Evolutionary conservation across 768 basidiomycete species (phyloP), one percentile per base, ranked within the genome.

Genomic region (Tulasnella sp.): DNA sequence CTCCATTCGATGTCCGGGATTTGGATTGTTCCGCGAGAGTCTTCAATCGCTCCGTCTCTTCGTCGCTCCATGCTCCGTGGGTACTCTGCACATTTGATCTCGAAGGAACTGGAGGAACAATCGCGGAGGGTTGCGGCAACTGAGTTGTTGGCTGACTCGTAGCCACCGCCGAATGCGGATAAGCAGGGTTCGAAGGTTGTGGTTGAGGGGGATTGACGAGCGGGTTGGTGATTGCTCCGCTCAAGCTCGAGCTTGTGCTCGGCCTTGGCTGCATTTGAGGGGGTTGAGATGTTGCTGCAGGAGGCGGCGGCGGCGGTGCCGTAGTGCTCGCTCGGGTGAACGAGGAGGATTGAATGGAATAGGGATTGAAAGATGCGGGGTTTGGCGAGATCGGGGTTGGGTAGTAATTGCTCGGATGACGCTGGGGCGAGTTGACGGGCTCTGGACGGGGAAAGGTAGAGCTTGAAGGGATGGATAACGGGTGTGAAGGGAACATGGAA

Each of bases 1-100:
- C 92, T 18, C 91, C 90, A 77, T 88, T 87, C 69, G 83, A 82
- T 58, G 84, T 84, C 6, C 88, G 84, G 22, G 84, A 87, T 42
- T 83, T 89, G 84, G 91, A 91, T 77, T 93, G 90, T 81, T 94
- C 94, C 0, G 92, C 91, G 31, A 95, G 84, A 77, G 88, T 90
- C 85, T 89, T 92, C 80, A 96, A 84, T 58, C 90, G 88, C 81
- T 93, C 92, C 0, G 89, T 90, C 84, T 96, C 94, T 80, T 93
- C 93, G 9, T 94, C 92, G 3, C 92, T 90, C 94, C 94, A 95
- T 9, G 92, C 88, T 0, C 93, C 94, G 76, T 92, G 91, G 78
- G 91, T 91, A 81, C 90, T 79, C 74, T 75, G 74, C 24, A 48
- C n/a, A n/a, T n/a, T 75, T 20, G 74, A 75, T 75, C 46, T 44